Base-by-base conservation (phyloP, 2,329 filamentous ascomycete species). In the Neonectria sp. region DNA sequence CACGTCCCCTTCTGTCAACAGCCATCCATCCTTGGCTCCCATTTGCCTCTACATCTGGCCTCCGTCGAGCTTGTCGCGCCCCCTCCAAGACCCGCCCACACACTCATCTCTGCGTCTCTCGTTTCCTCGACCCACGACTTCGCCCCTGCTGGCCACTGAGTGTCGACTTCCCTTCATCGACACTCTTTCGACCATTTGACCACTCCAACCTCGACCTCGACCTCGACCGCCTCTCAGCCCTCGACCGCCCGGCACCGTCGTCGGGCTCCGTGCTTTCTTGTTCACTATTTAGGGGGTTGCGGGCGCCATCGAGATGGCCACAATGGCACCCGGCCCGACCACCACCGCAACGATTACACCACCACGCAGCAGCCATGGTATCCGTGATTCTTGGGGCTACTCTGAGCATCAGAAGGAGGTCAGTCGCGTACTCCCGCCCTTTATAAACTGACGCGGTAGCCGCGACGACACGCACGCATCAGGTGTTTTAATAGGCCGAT, bases 301-400 rank as follows among this genome's bases (percentile, higher is more conserved):
- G 77, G 77, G 76, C 70, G 71, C 73, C 73, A 76, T 74, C 67
- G 46, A 73, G 15, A 89, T 89, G 87, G 84, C 87, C 74, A 82
- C 85, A 76, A 84, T 89, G 78, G 86, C 87, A 71, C 80, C 86
- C 71, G 81, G 81, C 72, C 83, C 84, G 68, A 83, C 83, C 69
- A 81, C 84, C 58, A 81, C 84, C 67, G 82, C 85, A 62, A 80
- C 82, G 52, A 79, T 89, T 67, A 84, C 83, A 68, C 84, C 85
- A 64, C 82, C 86, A 17, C 82, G 81, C 70, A 87, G 84, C 75
- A 83, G 83, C 62, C 83, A 88, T 75, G 86, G 82, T 53, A 81
- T 86, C 52, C 81, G 79, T 45, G 79, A 81, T 55, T 74, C 81
- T 25, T 89, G 87, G 86, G 81, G 80, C 24, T 80, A 81, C 58